Evolutionary conservation across 2,329 filamentous ascomycete species (phyloP), one percentile per base, ranked within the genome.

Genomic region (Fusarium sp.): DNA sequence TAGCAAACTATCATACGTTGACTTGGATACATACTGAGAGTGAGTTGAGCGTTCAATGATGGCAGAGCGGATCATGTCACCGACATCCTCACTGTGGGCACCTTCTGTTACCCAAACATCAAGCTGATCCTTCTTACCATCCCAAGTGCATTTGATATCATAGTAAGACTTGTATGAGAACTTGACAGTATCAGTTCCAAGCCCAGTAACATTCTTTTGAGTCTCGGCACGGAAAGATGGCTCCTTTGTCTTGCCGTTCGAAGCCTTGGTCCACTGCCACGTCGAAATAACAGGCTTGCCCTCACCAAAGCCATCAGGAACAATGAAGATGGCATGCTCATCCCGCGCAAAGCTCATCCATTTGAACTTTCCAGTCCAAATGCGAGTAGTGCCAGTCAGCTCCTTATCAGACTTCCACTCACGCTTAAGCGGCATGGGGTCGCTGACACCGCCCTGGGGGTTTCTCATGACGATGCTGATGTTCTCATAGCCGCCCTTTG

Each of bases 301-400:
- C 3, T 73, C 63, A 0, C 73, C 74, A 14, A 76, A 66, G 0
- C 74, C 74, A 3, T 76, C 72, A 0, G 74, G 74, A 1, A 66
- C 60, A 14, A 76, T 73, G 10, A 76, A 76, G 10, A 76, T 73
- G 27, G 69, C 69, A 0, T 38, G 29, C 51, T 76, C 74, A 2
- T 76, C 29, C 7, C 38, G 0, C 29, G 73, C 66, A 35, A 60
- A 73, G 4, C 35, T 14, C 4, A 52, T 5, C 62, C 66, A 76
- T 41, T 67, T 73, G 60, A 73, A 51, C 52, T 76, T 76, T 14
- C 74, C 73, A 14, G 73, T 74, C 73, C 73, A 76, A 4, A 76
- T 60, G 4, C 73, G 60, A 0, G 41, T 37, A 4, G 46, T 46
- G 0, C 42, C 63, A 15, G 59, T 71, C 3, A 48, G 59, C 2